A percentile compares a stretch with the other conserved stretches of the same genome.
Evolutionary conservation across 768 basidiomycete species (phyloP).

Genomic region (Lentinula boryana): DNA sequence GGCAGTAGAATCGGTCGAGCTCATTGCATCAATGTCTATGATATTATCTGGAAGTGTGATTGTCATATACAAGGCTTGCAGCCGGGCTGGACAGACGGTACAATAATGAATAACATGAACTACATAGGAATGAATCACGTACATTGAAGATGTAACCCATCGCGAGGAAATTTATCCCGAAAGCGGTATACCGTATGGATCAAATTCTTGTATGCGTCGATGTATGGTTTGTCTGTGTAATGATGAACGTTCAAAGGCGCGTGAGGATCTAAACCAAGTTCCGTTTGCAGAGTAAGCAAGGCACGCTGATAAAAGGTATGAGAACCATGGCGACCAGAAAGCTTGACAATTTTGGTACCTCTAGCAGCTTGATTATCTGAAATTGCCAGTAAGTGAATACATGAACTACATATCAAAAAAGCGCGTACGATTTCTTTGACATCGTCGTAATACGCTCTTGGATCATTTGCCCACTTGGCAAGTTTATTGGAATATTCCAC

Average conservation of each 20-base stretch:
- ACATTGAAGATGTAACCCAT: neutral
- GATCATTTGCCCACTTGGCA: conserved; percentile 12
- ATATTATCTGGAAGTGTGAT: neutral
- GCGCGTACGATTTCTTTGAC: conserved; percentile 42
- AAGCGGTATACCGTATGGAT: conserved; percentile 20
- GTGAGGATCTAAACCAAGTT: conserved; percentile 17
- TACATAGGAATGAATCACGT: neutral
- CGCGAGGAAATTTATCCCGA: neutral
- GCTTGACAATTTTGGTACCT: conserved; percentile 23
- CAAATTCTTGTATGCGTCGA: conserved; percentile 29
- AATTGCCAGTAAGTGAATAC: conserved; percentile 5
- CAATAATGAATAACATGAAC: neutral
- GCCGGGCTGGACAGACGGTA: neutral
- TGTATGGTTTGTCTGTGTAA: conserved; percentile 20
- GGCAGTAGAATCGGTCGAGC: neutral
- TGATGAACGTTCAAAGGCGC: conserved; percentile 23
- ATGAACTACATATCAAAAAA: neutral
- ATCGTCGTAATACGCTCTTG: conserved; percentile 45
- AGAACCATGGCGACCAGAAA: neutral
- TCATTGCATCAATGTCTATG: neutral
- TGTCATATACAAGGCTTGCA: neutral
- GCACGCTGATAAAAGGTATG: conserved; percentile 24
- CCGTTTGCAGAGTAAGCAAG: conserved; percentile 25
- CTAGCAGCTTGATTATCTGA: conserved; percentile 45
- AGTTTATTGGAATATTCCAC: neutral